phyloP scores from a whole-genome alignment of 257 asterid genomes.

The Scutellaria barbata region DNA sequence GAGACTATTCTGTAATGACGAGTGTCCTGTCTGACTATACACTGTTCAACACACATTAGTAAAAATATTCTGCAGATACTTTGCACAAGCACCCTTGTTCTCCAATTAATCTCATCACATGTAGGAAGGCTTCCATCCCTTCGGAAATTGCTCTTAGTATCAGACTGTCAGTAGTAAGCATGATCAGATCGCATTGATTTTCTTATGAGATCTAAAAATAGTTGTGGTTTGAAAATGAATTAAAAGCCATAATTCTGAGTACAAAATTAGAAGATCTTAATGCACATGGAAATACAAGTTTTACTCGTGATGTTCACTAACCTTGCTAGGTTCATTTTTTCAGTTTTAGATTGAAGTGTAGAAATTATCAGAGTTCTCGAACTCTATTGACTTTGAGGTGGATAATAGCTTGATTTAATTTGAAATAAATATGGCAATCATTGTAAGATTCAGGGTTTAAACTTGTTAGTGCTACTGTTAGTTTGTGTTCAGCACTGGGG shows the following conservation, averaged over 20 bases:
- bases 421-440: no score
- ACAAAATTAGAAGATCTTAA: background rate
- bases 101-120: background rate
- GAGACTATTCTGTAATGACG: constrained; percentile 21
- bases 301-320: background rate
- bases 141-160: background rate
- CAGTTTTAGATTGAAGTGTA: background rate
- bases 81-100: constrained; percentile 6
- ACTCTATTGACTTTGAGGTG: background rate
- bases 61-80: background rate
- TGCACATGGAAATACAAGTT: background rate
- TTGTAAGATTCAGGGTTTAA: no score
- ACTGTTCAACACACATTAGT: background rate
- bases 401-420: no score
- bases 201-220: background rate
- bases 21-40: constrained; percentile 21
- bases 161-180: background rate
- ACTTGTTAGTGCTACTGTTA: no score
- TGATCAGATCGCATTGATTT: background rate
- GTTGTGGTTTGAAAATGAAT: constrained; percentile 6
- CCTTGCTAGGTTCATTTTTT: background rate
- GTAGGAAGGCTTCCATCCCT: background rate
- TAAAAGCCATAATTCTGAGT: background rate
- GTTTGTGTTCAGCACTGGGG: no score
- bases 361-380: constrained; percentile 3